Percentiles rank a stretch among this genome's conserved stretches.
These are phyloP conservation scores for Fusarium chlamydosporum DNA, from an alignment of 2,329 filamentous ascomycete genomes.

Conservation along the genomic window DNA sequence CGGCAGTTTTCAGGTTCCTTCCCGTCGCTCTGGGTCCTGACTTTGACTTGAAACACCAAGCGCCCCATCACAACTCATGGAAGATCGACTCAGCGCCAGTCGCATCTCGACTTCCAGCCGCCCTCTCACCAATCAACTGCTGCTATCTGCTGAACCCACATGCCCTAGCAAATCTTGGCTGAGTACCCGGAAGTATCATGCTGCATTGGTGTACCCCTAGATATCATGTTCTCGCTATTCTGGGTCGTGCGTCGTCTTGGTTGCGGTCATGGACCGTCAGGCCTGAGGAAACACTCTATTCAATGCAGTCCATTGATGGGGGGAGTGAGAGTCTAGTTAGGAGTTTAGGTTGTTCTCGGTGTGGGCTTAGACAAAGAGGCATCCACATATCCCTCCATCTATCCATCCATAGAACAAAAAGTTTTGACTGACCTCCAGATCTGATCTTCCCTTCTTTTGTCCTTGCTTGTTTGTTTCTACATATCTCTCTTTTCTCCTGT, in stretches of 20 bases:
- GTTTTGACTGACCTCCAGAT: conserved; percentile 16
- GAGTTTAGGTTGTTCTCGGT: conserved; percentile 12
- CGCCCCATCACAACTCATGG: conserved; percentile 43
- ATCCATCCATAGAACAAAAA: conserved; percentile 17
- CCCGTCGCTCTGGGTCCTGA: conserved; percentile 23
- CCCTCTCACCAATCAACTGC: conserved; percentile 42
- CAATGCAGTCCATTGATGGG: conserved; percentile 29
- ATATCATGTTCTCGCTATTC: conserved; percentile 24
- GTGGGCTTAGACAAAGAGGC: conserved; percentile 44
- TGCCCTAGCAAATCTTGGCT: conserved; percentile 40
- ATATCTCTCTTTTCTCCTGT: conserved; percentile 32
- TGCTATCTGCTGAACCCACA: conserved; percentile 26
- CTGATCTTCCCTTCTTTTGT: conserved; percentile 9
- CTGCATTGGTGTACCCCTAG: conserved; percentile 38
- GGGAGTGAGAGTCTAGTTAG: conserved; percentile 19
- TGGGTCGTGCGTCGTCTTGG: conserved; percentile 33
- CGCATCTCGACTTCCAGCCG: conserved; percentile 41
- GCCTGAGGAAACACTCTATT: conserved; percentile 41
- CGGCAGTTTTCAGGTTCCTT: conserved; percentile 32
- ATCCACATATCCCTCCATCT: conserved; percentile 22
- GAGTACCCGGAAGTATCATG: conserved; percentile 31
- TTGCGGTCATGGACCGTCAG: conserved; percentile 28
- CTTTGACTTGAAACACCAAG: conserved; percentile 49
- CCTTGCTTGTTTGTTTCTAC: conserved; percentile 24
- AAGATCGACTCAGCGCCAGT: conserved; percentile 46